A percentile compares a stretch with the other conserved stretches of the same genome.
These are phyloP conservation scores for Chenopodium suecicum DNA, from an alignment of 148 eudicot species.

Conservation along the genomic window DNA sequence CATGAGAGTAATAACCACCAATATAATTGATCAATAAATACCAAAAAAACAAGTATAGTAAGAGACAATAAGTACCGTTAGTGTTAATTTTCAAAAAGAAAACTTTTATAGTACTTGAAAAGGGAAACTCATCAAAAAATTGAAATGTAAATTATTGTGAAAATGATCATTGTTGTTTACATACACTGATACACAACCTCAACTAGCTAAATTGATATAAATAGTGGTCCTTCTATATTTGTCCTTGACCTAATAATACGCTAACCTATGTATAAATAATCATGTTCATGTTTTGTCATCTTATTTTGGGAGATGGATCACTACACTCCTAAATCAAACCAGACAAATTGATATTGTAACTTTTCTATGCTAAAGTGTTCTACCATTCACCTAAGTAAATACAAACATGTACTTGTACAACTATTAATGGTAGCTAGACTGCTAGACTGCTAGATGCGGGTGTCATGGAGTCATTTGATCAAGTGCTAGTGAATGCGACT, in stretches of 20 bases:
- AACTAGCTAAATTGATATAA: neutral
- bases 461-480: neutral
- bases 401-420: slow-evolving; percentile 17
- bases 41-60: neutral
- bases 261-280: neutral
- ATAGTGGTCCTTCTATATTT: slow-evolving; percentile 7
- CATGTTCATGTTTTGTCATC: neutral
- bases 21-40: neutral
- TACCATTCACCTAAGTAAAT: slow-evolving; percentile 17
- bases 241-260: slow-evolving; percentile 18
- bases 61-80: slow-evolving; percentile 9
- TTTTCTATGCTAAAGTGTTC: slow-evolving; percentile 2
- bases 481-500: neutral
- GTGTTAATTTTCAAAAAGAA: slow-evolving; percentile 1
- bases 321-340: slow-evolving; percentile 19
- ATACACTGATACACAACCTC: neutral
- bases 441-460: neutral
- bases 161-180: neutral
- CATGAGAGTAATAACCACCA: neutral
- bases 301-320: slow-evolving; percentile 17
- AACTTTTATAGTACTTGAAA: neutral
- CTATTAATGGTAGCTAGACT: neutral
- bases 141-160: neutral
- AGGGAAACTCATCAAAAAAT: neutral
- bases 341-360: slow-evolving; percentile 24